Evolutionary conservation across 352 stramenopile genomes (phyloP).

Genomic region (Globisporangium camurandrum): DNA sequence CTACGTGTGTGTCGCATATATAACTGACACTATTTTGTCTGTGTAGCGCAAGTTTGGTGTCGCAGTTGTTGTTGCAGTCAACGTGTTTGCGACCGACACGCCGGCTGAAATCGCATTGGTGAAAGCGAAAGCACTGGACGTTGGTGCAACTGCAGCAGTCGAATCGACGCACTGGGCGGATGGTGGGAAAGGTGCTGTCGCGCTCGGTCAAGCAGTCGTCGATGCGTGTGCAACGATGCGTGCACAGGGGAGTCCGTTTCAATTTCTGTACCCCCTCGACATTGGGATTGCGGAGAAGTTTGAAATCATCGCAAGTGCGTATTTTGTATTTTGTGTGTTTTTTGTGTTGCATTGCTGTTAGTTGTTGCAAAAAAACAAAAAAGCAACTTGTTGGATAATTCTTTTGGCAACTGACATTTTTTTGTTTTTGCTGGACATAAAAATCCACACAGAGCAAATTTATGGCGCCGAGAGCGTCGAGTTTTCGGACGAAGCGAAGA

Average conservation of each 20-base stretch:
- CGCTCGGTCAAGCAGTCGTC: slow-evolving; percentile 90
- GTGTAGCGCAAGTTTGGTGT: slow-evolving; percentile 87
- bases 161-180: slow-evolving; percentile 87
- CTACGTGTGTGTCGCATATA: no score
- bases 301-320: slow-evolving; percentile 94
- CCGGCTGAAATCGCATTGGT: slow-evolving; percentile 91
- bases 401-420: slow-evolving; percentile 60
- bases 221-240: slow-evolving; percentile 84
- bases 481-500: slow-evolving; percentile 90
- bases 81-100: slow-evolving; percentile 67
- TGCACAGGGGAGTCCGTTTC: slow-evolving; percentile 79
- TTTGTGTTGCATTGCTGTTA: slow-evolving; percentile 51
- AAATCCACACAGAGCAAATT: slow-evolving; percentile 82
- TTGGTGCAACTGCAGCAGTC: slow-evolving; percentile 93
- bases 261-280: slow-evolving; percentile 94
- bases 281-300: slow-evolving; percentile 94
- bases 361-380: no score
- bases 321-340: slow-evolving; percentile 77
- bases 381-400: no score
- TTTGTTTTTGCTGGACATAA: slow-evolving; percentile 4
- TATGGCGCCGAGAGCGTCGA: slow-evolving; percentile 95
- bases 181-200: slow-evolving; percentile 84
- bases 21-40: not conserved
- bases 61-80: slow-evolving; percentile 94
- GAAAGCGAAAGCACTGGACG: slow-evolving; percentile 83